Percentiles rank a stretch among this genome's conserved stretches.
These are phyloP conservation scores for Podaxis mareebaensis DNA, from an alignment of 768 basidiomycete genomes.

Conservation along the genomic window DNA sequence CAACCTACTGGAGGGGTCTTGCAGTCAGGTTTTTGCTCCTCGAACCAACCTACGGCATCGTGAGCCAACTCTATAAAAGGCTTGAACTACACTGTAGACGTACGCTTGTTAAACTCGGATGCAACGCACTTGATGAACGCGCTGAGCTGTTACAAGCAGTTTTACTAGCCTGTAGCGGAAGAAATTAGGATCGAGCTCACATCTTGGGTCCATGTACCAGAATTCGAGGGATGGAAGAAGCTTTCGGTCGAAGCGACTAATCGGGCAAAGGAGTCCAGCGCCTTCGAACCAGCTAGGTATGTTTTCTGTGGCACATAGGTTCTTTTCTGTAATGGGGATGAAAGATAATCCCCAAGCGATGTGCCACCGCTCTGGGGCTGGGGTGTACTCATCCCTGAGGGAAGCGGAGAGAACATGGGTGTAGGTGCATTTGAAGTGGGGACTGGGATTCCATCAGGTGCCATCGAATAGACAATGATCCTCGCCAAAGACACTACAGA, in stretches of 20 bases:
- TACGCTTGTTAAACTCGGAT: constrained; percentile 83
- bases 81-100: constrained; percentile 15
- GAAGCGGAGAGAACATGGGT: constrained; percentile 70
- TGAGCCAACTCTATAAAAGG: constrained; percentile 13
- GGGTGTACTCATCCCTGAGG: constrained; percentile 63
- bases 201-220: constrained; percentile 79
- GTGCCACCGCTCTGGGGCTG: constrained; percentile 39
- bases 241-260: constrained; percentile 85
- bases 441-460: constrained; percentile 56
- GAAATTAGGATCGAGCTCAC: constrained; percentile 36
- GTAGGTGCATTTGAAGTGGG: constrained; percentile 67
- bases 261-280: constrained; percentile 82
- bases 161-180: background rate
- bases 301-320: constrained; percentile 42
- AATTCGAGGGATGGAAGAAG: constrained; percentile 90
- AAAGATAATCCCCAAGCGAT: constrained; percentile 56
- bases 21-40: constrained; percentile 76
- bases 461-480: constrained; percentile 90
- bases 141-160: constrained; percentile 48
- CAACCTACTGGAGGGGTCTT: constrained; percentile 67
- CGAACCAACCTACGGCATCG: constrained; percentile 62
- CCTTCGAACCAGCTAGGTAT: constrained; percentile 82
- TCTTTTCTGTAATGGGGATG: constrained; percentile 55
- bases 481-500: constrained; percentile 71
- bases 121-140: constrained; percentile 86